phyloP scores from a whole-genome alignment of 495 filamentous ascomycete species.

The Usnea hakonensis region DNA sequence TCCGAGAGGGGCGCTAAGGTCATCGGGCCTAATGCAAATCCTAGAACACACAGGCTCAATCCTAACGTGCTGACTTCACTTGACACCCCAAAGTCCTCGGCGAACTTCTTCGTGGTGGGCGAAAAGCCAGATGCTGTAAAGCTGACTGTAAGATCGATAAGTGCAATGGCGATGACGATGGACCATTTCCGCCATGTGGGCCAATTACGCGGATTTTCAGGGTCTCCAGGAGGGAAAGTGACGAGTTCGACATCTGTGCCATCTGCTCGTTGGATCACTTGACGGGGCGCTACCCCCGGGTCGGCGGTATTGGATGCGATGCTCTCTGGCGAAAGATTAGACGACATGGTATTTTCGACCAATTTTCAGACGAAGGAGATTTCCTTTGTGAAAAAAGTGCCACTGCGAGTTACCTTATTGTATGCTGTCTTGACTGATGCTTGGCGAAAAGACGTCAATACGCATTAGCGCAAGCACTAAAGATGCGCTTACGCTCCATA shows the following conservation, averaged over 20 bases:
- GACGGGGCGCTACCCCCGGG: slow-evolving; percentile 11
- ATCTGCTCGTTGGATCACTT: slow-evolving; percentile 10
- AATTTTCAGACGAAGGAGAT: not conserved
- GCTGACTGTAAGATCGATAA: slow-evolving; percentile 38
- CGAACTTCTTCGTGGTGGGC: slow-evolving; percentile 34
- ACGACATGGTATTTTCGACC: not conserved
- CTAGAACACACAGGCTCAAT: slow-evolving; percentile 37
- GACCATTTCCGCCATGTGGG: slow-evolving; percentile 41
- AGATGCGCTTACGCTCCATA: not conserved
- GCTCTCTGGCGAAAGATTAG: not conserved
- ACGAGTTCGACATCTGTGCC: slow-evolving; percentile 26
- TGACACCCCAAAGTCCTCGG: slow-evolving; percentile 35
- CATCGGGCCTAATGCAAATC: slow-evolving; percentile 32
- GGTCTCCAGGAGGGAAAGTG: slow-evolving; percentile 33
- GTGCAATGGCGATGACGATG: slow-evolving; percentile 35
- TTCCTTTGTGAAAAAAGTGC: no score
- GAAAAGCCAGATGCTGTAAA: slow-evolving; percentile 41
- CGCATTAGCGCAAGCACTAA: not conserved
- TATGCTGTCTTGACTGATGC: not conserved
- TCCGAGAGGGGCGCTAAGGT: slow-evolving; percentile 38
- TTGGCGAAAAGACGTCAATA: not conserved
- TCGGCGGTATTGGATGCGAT: slow-evolving; percentile 3
- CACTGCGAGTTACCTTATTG: no score
- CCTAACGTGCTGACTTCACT: slow-evolving; percentile 38
- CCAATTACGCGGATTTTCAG: slow-evolving; percentile 43